Base-by-base conservation (phyloP, 176 grass and related monocot species). In the Calamus simplicifolius region DNA sequence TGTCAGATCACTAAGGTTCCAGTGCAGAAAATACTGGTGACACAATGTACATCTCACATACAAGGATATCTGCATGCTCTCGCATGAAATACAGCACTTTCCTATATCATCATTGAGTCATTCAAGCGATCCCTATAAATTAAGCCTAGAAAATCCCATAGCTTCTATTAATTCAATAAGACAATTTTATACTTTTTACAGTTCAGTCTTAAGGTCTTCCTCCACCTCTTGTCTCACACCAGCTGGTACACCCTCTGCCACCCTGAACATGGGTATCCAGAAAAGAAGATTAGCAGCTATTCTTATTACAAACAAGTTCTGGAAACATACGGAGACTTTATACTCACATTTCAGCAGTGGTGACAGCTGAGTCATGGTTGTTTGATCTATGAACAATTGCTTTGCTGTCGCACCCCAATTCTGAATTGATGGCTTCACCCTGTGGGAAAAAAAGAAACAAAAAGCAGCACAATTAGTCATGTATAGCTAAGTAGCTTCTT, bases 321-420 rank as follows among this genome's bases (percentile, higher is more conserved):
- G 35, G 0, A 60, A 60, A 25, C 58, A 60, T 18, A 26, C 35
- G 29, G 17, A 5, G 4, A 25, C 0, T 50, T 63, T 3, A 4
- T 16, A 59, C 71, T 79, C 62, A 87, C 79, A n/a, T 54, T 59
- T 79, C 49, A 7, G 19, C 8, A 4, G 56, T 74, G 53, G 48
- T 87, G 68, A 56, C 52, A 51, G 54, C 49, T 29, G 52, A 59
- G 18, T 25, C 52, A 28, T 69, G 53, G 17, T 68, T 75, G n/a
- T 26, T 77, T 56, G 58, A 59, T 72, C 21, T 53, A 26, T 26
- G 43, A 7, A 64, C 58, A 12, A 56, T 14, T 3, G 25, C 52
- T 72, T 63, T 82, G 18, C 52, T 63, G 50, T 87, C 71, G 4
- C 30, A 73, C 59, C 49, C 58, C 38, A 7, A 18, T 57, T 69